A percentile compares a stretch with the other conserved stretches of the same genome.
These are phyloP conservation scores for Voacanga thouarsii DNA, from an alignment of 257 asterid genomes.

Conservation along the genomic window DNA sequence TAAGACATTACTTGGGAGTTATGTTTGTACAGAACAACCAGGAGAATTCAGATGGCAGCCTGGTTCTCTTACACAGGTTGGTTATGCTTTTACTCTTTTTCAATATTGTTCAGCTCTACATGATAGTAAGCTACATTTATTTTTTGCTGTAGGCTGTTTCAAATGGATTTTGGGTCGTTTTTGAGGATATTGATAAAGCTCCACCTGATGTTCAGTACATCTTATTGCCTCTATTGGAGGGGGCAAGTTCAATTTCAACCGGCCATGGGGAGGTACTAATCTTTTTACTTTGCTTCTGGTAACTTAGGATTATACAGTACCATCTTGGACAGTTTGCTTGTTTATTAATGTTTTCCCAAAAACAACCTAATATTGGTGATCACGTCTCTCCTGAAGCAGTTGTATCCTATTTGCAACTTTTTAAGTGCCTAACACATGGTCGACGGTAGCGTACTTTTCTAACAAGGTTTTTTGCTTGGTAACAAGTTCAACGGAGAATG, in stretches of 20 bases:
- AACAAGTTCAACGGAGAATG: neutral
- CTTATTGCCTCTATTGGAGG: constrained; percentile 80
- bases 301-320: neutral
- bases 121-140: constrained; percentile 19
- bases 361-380: neutral
- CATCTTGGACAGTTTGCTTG: neutral
- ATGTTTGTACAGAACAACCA: constrained; percentile 86
- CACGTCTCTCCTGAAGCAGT: neutral
- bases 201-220: constrained; percentile 78
- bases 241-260: constrained; percentile 61
- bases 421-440: neutral
- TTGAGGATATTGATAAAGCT: constrained; percentile 93
- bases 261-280: constrained; percentile 88
- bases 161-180: constrained; percentile 87
- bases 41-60: constrained; percentile 99
- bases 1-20: constrained; percentile 81
- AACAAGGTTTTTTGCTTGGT: neutral
- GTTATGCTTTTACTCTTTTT: constrained; percentile 12
- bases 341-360: constrained; percentile 4
- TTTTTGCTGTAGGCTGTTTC: constrained; percentile 65
- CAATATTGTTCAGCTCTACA: constrained; percentile 16
- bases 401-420: neutral
- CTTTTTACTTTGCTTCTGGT: constrained; percentile 12
- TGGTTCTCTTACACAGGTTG: constrained; percentile 96
- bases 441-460: neutral